A percentile compares a stretch with the other conserved stretches of the same genome.
Conservation (phyloP, 805 yeast genomes). For the Kazachstania africana region DNA sequence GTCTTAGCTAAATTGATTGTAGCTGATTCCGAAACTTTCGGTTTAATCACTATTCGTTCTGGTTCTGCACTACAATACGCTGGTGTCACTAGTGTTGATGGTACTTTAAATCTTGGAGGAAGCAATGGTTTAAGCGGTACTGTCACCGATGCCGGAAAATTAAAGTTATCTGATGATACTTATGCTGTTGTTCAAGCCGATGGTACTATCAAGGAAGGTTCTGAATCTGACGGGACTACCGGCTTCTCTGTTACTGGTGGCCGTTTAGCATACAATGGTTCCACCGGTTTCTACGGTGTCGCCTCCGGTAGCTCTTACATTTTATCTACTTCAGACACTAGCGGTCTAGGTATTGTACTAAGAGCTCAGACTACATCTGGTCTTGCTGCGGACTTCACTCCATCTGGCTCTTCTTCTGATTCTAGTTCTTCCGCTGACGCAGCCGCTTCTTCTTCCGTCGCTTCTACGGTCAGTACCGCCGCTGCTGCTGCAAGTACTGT, state of each 20-base stretch:
- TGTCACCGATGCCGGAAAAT: conserved; percentile 26
- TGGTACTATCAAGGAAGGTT: conserved; percentile 14
- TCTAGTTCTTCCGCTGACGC: background rate
- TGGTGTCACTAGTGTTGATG: conserved; percentile 12
- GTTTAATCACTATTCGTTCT: conserved; percentile 25
- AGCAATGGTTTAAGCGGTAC: conserved; percentile 9
- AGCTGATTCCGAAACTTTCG: conserved; percentile 30
- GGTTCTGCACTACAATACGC: conserved; percentile 27
- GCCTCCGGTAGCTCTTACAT: conserved; percentile 21
- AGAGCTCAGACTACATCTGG: conserved; percentile 8
- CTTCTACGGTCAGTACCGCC: conserved; percentile 6
- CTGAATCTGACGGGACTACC: conserved; percentile 17
- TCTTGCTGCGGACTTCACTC: conserved; percentile 12
- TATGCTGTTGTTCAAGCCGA: conserved; percentile 20
- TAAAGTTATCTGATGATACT: conserved; percentile 21
- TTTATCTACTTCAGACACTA: conserved; percentile 16
- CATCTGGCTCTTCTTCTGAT: conserved; percentile 4
- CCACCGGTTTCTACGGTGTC: conserved; percentile 29
- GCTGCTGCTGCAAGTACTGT: conserved; percentile 20
- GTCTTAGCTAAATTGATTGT: conserved; percentile 6
- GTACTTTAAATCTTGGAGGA: conserved; percentile 9
- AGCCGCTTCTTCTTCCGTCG: background rate
- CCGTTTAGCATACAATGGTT: conserved; percentile 27
- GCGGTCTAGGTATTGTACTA: conserved; percentile 12
- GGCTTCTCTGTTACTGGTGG: conserved; percentile 32